A percentile compares a stretch with the other conserved stretches of the same genome.
Evolutionary conservation across 345 rosid species (phyloP).

Genomic region (Eucalyptus regnans): DNA sequence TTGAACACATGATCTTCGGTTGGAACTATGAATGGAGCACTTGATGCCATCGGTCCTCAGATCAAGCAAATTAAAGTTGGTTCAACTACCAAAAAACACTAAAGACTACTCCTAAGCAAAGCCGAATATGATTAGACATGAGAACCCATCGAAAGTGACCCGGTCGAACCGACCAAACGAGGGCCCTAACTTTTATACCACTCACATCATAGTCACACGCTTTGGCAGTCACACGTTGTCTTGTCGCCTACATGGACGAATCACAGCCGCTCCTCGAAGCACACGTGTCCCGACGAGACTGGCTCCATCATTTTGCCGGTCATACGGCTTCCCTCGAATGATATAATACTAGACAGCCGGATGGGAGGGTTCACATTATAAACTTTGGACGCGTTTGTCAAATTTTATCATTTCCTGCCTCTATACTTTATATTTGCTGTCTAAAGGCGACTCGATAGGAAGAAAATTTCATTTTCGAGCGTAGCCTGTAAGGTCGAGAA

Average conservation of each 20-base stretch:
- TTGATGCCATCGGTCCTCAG: not conserved
- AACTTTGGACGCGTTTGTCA: not conserved
- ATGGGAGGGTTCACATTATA: not conserved
- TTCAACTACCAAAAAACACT: not conserved
- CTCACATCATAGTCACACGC: constrained; percentile 3
- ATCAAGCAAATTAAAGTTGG: not conserved
- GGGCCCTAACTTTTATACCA: not conserved
- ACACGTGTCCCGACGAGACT: constrained; percentile 20
- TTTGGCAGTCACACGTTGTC: constrained; percentile 5
- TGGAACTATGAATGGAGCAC: not conserved
- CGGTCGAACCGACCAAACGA: not conserved
- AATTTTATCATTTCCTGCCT: not conserved
- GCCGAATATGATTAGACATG: not conserved
- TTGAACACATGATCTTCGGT: not conserved
- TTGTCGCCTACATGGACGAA: constrained; percentile 18
- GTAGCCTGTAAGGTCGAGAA: not conserved
- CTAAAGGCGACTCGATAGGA: not conserved
- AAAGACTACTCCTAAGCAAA: not conserved
- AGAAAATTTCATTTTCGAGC: not conserved
- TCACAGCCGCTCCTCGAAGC: constrained; percentile 8
- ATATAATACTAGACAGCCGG: not conserved
- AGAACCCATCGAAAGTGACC: not conserved
- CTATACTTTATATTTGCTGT: not conserved
- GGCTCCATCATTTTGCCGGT: not conserved
- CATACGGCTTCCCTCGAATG: not conserved